Base-by-base conservation (phyloP, 2,329 filamentous ascomycete genomes). In the Paecilomyces dactylethromorphus region DNA sequence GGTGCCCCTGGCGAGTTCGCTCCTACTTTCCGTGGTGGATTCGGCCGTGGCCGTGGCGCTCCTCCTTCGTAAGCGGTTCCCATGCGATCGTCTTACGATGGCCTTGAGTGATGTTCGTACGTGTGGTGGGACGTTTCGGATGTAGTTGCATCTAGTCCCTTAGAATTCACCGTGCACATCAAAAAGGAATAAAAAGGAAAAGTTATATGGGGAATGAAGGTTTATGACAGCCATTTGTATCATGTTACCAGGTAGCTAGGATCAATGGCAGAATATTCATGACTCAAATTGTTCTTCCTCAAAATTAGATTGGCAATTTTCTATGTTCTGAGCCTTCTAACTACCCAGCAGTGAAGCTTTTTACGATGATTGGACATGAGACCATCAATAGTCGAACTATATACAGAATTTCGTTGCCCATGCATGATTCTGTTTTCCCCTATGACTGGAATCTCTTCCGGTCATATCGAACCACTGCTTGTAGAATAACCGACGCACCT, bases 1-100 rank as follows among this genome's bases (percentile, higher is more conserved):
- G 90, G 88, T 84, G 90, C 91, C 77, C 90, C 91, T 74, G 90
- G 90, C 81, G 90, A 92, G 81, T 96, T 94, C 79, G 88, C 89
- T 82, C 92, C 92, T 77, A 87, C 89, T 79, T 96, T 96, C 89
- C 90, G 90, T 84, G 89, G 90, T 83, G 90, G 90, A 75, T 89
- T 89, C 78, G 92, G 91, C 77, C 90, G 91, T 87, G 91, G 91
- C 79, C 89, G 90, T 83, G 88, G 88, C 75, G 86, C 81, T 74
- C 84, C 89, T 80, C 86, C 89, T 70, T 75, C 75, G 63, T 73
- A 68, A 70, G 59, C 61, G 62, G 63, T 63, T 70, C 65, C 67
- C 64, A 62, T 67, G 63, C 60, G 66, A 64, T 68, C 66, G 71
- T 73, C 69, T 65, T 69, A 66, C 66, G 64, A 66, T 66, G 70